These are phyloP conservation scores for Imleria badia DNA, from an alignment of 768 basidiomycete species.

Conservation along the genomic window DNA sequence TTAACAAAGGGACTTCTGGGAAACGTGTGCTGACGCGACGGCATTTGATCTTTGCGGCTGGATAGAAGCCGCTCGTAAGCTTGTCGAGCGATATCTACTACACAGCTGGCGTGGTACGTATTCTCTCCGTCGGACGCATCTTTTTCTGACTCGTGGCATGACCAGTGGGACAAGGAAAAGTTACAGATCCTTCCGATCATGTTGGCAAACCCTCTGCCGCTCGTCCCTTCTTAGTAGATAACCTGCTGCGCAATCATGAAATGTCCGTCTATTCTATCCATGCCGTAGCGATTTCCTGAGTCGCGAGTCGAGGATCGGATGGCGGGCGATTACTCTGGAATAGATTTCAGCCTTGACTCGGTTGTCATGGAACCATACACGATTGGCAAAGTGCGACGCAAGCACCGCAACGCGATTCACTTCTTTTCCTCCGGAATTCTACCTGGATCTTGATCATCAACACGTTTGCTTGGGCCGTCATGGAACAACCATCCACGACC, in stretches of 20 bases:
- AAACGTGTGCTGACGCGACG: constrained; percentile 38
- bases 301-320: background rate
- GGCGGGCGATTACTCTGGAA: background rate
- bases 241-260: background rate
- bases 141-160: background rate
- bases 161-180: constrained; percentile 60
- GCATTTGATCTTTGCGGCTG: constrained; percentile 54
- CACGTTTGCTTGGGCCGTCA: constrained; percentile 5
- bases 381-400: background rate
- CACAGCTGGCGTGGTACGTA: constrained; percentile 23
- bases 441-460: background rate
- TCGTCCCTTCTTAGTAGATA: constrained; percentile 9
- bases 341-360: background rate
- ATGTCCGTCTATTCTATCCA: background rate
- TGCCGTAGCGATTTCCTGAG: background rate
- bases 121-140: background rate
- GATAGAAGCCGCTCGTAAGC: constrained; percentile 39
- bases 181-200: constrained; percentile 49
- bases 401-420: background rate
- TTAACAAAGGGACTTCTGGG: constrained; percentile 31
- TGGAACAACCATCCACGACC: background rate
- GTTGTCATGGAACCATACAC: constrained; percentile 1
- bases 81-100: constrained; percentile 27
- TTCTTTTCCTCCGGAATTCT: background rate
- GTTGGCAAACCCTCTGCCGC: constrained; percentile 27